These are phyloP conservation scores for Fusarium sp. DNA, from an alignment of 2,329 filamentous ascomycete species.

Conservation along the genomic window DNA sequence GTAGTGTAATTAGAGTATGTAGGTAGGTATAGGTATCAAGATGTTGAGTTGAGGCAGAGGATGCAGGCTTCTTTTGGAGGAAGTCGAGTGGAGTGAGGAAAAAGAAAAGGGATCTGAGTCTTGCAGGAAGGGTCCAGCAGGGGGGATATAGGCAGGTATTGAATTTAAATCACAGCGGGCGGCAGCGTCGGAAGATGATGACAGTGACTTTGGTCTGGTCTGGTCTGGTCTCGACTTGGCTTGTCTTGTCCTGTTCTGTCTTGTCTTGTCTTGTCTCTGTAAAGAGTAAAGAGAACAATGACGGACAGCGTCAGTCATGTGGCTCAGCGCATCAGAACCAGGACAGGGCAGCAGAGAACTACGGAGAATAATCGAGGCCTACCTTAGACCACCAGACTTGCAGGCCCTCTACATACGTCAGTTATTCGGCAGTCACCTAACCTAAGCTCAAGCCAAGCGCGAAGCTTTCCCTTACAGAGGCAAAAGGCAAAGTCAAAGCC, in stretches of 20 bases:
- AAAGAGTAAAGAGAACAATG: slow-evolving; percentile 17
- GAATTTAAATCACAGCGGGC: slow-evolving; percentile 24
- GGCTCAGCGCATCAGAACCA: slow-evolving; percentile 5
- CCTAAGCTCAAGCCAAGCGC: slow-evolving; percentile 19
- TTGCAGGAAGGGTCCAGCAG: slow-evolving; percentile 7
- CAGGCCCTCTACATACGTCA: slow-evolving; percentile 26
- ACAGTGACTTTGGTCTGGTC: slow-evolving; percentile 13
- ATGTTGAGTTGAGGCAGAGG: neutral
- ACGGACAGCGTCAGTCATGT: slow-evolving; percentile 32
- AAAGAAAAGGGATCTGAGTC: slow-evolving; percentile 10
- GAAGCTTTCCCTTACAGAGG: slow-evolving; percentile 35
- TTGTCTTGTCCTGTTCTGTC: neutral
- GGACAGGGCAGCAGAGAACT: neutral
- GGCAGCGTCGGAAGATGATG: slow-evolving; percentile 31
- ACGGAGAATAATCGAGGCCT: slow-evolving; percentile 31
- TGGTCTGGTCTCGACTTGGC: neutral
- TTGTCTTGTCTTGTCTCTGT: neutral
- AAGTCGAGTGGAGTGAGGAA: neutral
- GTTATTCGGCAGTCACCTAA: slow-evolving; percentile 36
- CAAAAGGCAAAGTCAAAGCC: neutral
- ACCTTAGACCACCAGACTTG: neutral
- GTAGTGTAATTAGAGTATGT: neutral
- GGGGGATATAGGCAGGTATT: slow-evolving; percentile 23
- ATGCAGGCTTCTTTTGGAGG: neutral
- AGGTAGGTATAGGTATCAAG: neutral